Conservation (phyloP, 2,329 filamentous ascomycete species). For the Westerdykella aurantiaca region DNA sequence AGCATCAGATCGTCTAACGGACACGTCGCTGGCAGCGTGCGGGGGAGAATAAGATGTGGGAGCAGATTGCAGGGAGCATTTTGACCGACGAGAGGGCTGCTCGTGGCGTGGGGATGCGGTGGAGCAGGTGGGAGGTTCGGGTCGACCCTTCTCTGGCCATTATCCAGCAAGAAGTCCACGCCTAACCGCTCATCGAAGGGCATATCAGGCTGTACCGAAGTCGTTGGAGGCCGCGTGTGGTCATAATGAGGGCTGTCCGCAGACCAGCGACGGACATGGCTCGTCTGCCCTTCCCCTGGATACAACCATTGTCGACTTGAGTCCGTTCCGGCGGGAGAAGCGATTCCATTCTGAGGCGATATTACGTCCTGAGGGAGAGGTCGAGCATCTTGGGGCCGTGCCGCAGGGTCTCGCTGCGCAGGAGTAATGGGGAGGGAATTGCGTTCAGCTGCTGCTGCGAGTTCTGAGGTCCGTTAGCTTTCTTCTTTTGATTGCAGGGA, state of each 20-base stretch:
- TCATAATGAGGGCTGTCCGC: constrained; percentile 31
- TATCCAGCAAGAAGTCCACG: constrained; percentile 66
- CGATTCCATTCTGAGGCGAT: constrained; percentile 18
- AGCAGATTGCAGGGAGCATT: constrained; percentile 23
- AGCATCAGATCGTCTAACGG: constrained; percentile 73
- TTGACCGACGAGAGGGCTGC: constrained; percentile 19
- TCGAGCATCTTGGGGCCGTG: constrained; percentile 5
- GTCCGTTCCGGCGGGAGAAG: constrained; percentile 24
- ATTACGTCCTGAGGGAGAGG: constrained; percentile 17
- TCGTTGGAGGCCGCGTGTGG: constrained; percentile 24
- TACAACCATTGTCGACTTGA: constrained; percentile 28
- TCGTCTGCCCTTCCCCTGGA: constrained; percentile 25
- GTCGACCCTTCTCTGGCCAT: constrained; percentile 42
- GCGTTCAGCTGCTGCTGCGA: constrained; percentile 45
- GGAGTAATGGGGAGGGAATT: constrained; percentile 37
- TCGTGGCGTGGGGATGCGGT: constrained; percentile 31
- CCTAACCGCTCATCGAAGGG: constrained; percentile 57
- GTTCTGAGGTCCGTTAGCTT: constrained; percentile 31
- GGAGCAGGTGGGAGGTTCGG: constrained; percentile 39
- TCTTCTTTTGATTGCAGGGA: background rate
- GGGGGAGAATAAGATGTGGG: constrained; percentile 36
- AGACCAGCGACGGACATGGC: constrained; percentile 31
- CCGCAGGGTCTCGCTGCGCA: constrained; percentile 9
- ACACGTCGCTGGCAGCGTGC: constrained; percentile 63
- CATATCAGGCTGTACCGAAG: constrained; percentile 15